Evolutionary conservation across 352 stramenopile species (phyloP), one percentile per base, ranked within the genome.

Genomic region (Lagenidium giganteum): DNA sequence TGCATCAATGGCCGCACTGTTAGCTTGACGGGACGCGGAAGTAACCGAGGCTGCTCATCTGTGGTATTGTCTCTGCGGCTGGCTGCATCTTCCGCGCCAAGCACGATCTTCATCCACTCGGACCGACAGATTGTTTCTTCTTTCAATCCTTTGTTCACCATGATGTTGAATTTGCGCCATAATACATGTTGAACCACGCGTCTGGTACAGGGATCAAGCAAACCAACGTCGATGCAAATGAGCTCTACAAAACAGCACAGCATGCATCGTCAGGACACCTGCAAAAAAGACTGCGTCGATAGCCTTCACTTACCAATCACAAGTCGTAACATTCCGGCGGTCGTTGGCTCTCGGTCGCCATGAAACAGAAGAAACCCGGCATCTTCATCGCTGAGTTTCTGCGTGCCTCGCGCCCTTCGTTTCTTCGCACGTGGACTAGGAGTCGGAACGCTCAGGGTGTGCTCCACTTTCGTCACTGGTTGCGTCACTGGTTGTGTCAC

Each of bases 71-170:
- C 62, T 16, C 52, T 66, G 29, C 61, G 58, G 18, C 50, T 49
- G 14, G 30, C 39, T 51, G 57, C 8, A 44, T 63, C 40, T 22
- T 64, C 30, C 44, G 54, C 73, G 33, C 71, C 79, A 26, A 89
- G 79, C 23, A 84, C 70, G 34, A 89, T 89, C 60, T 87, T 87
- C 47, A 83, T 89, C 77, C 77, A 89, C 38, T 89, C 77, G 0
- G 77, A 82, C 40, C 79, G 69, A 29, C 63, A 55, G 5, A 62
- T 16, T 6, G 67, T 59, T 23, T 82, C 66, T 14, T 59, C 56
- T 1, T 56, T 46, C 8, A 83, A 39, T 7, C 58, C 54, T 0
- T 51, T 38, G 17, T 72, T 54, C 17, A 85, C 63, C 8, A 47
- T 47, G 7, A 47, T 40, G 17, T 78, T 76, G 14, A 89, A 42